A percentile compares a stretch with the other conserved stretches of the same genome.
These are phyloP conservation scores for Pythium periplocum DNA, from an alignment of 352 stramenopile genomes.

Conservation along the genomic window DNA sequence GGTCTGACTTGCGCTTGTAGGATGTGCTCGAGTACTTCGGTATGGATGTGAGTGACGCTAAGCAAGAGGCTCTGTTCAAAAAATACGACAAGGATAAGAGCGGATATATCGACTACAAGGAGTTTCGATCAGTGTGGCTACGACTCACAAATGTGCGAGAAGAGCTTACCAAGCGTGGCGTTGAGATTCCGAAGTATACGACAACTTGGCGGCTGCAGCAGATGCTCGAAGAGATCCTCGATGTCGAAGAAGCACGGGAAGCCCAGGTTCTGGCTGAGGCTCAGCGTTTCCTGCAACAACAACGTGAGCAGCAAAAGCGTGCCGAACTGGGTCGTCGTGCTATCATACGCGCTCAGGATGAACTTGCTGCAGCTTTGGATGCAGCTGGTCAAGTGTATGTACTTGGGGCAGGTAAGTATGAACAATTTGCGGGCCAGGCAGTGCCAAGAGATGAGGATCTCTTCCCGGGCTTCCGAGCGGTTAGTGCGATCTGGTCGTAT, in stretches of 20 bases:
- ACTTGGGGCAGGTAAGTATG: conserved; percentile 78
- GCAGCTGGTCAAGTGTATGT: conserved; percentile 91
- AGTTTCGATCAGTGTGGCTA: conserved; percentile 93
- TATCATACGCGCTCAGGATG: conserved; percentile 65
- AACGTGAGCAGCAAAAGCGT: conserved; percentile 62
- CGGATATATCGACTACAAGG: conserved; percentile 90
- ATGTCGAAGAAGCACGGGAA: conserved; percentile 88
- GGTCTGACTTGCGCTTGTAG: conserved; percentile 11
- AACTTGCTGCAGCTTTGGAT: conserved; percentile 85
- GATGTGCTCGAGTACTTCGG: conserved; percentile 92
- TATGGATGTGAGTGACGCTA: conserved; percentile 83
- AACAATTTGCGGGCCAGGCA: conserved; percentile 73
- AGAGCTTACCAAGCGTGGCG: conserved; percentile 79
- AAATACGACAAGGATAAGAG: conserved; percentile 92
- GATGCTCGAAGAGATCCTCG: conserved; percentile 85
- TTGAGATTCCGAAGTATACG: conserved; percentile 87
- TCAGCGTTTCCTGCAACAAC: conserved; percentile 61
- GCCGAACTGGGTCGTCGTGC: conserved; percentile 43
- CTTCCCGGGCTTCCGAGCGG: conserved; percentile 56
- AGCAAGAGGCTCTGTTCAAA: conserved; percentile 89
- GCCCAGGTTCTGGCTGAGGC: conserved; percentile 74
- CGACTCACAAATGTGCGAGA: conserved; percentile 72
- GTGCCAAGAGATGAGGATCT: conserved; percentile 43
- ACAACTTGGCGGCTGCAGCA: conserved; percentile 72
- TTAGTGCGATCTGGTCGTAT: conserved; percentile 59